Conservation (phyloP, 768 basidiomycete genomes). For the Vishniacozyma victoriae region DNA sequence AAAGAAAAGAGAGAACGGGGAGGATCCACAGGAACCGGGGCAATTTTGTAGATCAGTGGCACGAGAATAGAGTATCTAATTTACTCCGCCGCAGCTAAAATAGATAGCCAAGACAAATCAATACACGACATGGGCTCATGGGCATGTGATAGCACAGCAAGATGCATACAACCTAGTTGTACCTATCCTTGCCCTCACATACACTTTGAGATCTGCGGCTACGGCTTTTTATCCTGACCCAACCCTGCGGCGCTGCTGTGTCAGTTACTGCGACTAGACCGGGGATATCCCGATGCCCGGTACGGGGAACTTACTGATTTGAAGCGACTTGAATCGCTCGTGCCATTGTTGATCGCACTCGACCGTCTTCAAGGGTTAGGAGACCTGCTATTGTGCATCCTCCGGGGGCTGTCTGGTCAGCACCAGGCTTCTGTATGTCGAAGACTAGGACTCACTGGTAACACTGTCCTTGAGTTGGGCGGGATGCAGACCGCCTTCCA, state of each 20-base stretch:
- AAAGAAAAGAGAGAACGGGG: too few relatives aligned
- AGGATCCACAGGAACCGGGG: too few relatives aligned
- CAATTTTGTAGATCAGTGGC: too few relatives aligned
- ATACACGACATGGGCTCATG: too few relatives aligned
- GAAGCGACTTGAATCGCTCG: constrained; percentile 91
- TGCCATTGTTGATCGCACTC: constrained; percentile 88
- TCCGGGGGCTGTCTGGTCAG: constrained; percentile 66
- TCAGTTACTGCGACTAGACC: not conserved
- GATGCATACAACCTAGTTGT: too few relatives aligned
- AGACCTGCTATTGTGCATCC: constrained; percentile 97
- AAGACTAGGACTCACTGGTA: constrained; percentile 62
- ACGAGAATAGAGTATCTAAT: too few relatives aligned
- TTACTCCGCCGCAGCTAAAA: too few relatives aligned
- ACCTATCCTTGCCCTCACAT: too few relatives aligned
- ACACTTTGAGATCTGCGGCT: too few relatives aligned
- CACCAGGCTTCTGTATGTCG: not conserved
- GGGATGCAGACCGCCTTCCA: constrained; percentile 82
- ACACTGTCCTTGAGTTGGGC: constrained; percentile 96
- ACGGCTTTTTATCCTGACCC: constrained; percentile 40
- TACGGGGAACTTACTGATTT: constrained; percentile 28
- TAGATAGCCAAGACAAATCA: too few relatives aligned
- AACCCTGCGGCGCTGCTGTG: constrained; percentile 35
- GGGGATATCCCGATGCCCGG: not conserved
- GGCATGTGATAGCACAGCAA: too few relatives aligned
- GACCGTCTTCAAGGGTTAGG: constrained; percentile 88